Evolutionary conservation across 179 eudicot species (phyloP), one percentile per base, ranked within the genome.

Genomic region (Vitellaria paradoxa): DNA sequence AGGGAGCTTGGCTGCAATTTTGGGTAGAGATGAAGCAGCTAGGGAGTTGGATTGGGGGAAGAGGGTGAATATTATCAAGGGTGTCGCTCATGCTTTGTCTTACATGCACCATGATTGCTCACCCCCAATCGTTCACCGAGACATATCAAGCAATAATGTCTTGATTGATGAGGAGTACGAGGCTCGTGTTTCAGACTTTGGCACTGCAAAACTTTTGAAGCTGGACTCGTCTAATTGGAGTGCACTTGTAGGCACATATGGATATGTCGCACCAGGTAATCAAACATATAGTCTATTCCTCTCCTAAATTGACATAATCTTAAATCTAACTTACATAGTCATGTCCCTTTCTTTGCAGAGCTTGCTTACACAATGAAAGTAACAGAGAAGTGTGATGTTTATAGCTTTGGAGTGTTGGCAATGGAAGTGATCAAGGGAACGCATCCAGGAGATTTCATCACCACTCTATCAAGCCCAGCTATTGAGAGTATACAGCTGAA

Each of bases 71-170:
- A 82, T 87, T 14, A 69, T 88, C 10, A 80, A 77, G 53, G 88
- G 92, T 42, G 72, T 86, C 65, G 89, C 92, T 17, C 62, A 85
- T 72, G 94, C 88, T 17, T 81, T 90, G 26, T 81, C 86, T 5
- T 89, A 89, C 73, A 76, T 90, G 86, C 91, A 90, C 83, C 90
- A 90, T 81, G 90, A 87, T 66, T 85, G 90, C 69, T 46, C 81
- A 26, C 91, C 91, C 18, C 82, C 92, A 23, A 83, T 90, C 30
- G 87, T 89, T 65, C 94, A 90, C 62, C 86, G 89, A 21, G 93
- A 90, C 83, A 76, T 88, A 65, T 87, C 88, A 14, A 84, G 85
- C 72, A 85, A 79, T 68, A 88, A 90, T 64, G 64, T 88, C 23
- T 45, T 90, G 77, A 76, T 90, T 68, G 85, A 85, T 47, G 47